Conservation (phyloP, 148 eudicot genomes). For the Nyssa sinensis region DNA sequence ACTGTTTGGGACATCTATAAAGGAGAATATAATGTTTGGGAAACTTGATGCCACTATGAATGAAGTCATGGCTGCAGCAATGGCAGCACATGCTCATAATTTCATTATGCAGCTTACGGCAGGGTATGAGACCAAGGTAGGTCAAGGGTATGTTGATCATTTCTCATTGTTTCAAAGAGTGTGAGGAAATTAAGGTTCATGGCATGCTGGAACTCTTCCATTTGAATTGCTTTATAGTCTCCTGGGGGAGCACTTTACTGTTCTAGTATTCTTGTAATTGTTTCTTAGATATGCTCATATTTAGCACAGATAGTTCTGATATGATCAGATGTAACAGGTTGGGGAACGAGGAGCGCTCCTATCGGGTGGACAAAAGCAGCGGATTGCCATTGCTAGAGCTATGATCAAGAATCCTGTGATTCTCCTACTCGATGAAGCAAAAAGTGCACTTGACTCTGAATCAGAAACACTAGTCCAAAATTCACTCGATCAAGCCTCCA, state of each 20-base stretch:
- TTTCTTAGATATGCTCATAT: neutral
- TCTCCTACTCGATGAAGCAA: conserved; percentile 93
- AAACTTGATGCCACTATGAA: conserved; percentile 81
- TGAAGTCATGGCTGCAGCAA: conserved; percentile 76
- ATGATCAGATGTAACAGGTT: conserved; percentile 38
- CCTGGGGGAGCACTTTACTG: too few relatives aligned
- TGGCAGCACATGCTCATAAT: conserved; percentile 86
- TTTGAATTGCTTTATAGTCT: too few relatives aligned
- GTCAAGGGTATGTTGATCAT: neutral
- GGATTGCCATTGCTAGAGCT: conserved; percentile 93
- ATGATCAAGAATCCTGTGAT: conserved; percentile 80
- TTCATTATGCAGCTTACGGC: conserved; percentile 80
- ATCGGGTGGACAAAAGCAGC: conserved; percentile 95
- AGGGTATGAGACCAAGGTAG: conserved; percentile 94
- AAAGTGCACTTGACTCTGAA: conserved; percentile 89
- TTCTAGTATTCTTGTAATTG: neutral
- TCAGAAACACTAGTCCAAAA: conserved; percentile 78
- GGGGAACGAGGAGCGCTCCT: conserved; percentile 87
- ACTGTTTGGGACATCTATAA: conserved; percentile 77
- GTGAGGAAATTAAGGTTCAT: too few relatives aligned
- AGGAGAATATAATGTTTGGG: conserved; percentile 83
- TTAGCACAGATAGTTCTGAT: neutral
- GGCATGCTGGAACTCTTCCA: too few relatives aligned
- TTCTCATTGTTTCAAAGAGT: too few relatives aligned
- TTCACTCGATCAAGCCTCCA: conserved; percentile 84